A percentile compares a stretch with the other conserved stretches of the same genome.
phyloP scores from a whole-genome alignment of 78 protist species.

The Dictyostelium purpureum region DNA sequence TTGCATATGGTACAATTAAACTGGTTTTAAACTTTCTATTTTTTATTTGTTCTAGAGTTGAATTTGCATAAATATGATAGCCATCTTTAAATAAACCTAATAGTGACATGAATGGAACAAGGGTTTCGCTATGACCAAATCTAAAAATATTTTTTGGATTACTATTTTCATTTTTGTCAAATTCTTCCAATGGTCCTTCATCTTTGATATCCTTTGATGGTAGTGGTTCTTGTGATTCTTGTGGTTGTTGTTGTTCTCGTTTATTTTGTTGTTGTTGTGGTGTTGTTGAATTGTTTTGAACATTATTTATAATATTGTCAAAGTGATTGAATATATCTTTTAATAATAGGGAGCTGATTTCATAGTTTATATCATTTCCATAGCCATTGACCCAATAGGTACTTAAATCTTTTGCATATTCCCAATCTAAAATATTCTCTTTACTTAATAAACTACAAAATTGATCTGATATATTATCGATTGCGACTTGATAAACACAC shows the following conservation, averaged over 20 bases:
- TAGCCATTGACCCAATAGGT: slow-evolving; percentile 24
- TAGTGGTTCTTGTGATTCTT: neutral
- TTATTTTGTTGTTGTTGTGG: no score
- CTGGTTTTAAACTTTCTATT: slow-evolving; percentile 13
- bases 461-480: neutral
- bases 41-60: neutral
- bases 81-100: slow-evolving; percentile 50
- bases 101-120: slow-evolving; percentile 25
- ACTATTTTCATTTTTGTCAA: neutral
- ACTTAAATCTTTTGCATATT: slow-evolving; percentile 36
- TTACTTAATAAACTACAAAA: slow-evolving; percentile 21
- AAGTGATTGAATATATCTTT: slow-evolving; percentile 6
- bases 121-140: slow-evolving; percentile 54
- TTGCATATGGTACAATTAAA: slow-evolving; percentile 20
- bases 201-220: neutral
- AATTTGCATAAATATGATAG: slow-evolving; percentile 7
- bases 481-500: slow-evolving; percentile 30
- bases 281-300: neutral
- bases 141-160: neutral
- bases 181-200: neutral
- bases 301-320: neutral
- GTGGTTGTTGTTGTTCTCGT: neutral
- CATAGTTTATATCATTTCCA: slow-evolving; percentile 22
- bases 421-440: slow-evolving; percentile 12
- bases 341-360: neutral